These are phyloP conservation scores for Senna tora DNA, from an alignment of 306 rosid genomes.

Conservation along the genomic window DNA sequence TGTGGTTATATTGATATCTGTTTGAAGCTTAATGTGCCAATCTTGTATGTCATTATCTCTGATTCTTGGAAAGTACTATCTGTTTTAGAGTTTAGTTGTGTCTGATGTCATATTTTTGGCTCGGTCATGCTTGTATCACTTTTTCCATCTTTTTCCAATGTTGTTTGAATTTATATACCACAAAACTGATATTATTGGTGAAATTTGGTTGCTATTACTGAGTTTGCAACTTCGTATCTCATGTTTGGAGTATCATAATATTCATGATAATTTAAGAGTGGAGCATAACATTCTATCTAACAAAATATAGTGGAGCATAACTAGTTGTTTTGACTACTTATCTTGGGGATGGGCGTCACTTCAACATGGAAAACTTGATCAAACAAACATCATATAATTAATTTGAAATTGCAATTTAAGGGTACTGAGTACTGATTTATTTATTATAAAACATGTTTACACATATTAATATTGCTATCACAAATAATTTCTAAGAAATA, in stretches of 20 bases:
- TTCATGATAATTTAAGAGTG: conserved; percentile 20
- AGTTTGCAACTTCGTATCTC: conserved; percentile 23
- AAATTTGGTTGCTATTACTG: conserved; percentile 31
- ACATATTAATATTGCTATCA: conserved; percentile 31
- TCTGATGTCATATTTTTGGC: not conserved
- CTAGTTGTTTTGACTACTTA: not conserved
- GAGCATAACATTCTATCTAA: too few species aligned
- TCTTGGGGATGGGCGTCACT: conserved; percentile 27
- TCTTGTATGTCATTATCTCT: conserved; percentile 15
- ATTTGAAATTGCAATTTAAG: conserved; percentile 33
- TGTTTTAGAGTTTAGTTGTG: not conserved
- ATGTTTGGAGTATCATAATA: not conserved
- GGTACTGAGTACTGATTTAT: conserved; percentile 15
- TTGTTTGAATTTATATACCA: not conserved
- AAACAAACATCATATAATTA: conserved; percentile 30
- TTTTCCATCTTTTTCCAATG: not conserved
- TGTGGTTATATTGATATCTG: conserved; percentile 1
- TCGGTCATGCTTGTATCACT: not conserved
- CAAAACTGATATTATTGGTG: not conserved
- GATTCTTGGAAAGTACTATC: not conserved
- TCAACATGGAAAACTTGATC: conserved; percentile 25
- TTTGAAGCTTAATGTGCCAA: conserved; percentile 2
- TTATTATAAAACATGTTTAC: conserved; percentile 41
- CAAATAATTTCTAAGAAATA: conserved; percentile 14
- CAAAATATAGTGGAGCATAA: too few species aligned